Evolutionary conservation across 192 early-diverging fungal genomes (phyloP), one percentile per base, ranked within the genome.

Genomic region (Pilaira anomala): DNA sequence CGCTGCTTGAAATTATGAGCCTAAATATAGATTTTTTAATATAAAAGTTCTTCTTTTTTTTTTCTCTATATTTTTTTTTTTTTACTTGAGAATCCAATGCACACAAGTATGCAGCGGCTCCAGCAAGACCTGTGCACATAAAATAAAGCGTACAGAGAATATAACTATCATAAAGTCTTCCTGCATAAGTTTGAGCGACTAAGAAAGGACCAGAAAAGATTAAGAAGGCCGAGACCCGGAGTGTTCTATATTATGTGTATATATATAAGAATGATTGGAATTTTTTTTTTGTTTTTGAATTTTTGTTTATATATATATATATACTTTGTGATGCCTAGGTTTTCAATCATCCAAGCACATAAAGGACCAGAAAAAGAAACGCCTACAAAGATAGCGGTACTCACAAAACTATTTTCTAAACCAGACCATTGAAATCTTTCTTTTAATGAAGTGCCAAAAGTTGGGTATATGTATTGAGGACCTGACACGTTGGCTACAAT

Each of bases 401-500:
- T 69, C 44, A 69, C 68, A 44, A 69, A 18, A 33, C 68, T 69
- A 25, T 69, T 69, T 16, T 69, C 52, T 11, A 69, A 16, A 24
- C 61, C 61, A 24, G 68, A 41, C 68, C 68, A 69, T 2, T 59
- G 39, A 41, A 69, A 69, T 25, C 62, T 53, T 19, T 48, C 48
- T 25, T 62, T 46, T 7, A 69, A 41, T 11, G 61, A 13, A 19
- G 61, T 57, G 14, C 68, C 68, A 21, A 63, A 69, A 9, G 68
- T 48, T 16, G 68, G 68, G 28, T 63, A 69, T 41, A 69, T 55
- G 22, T 69, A 69, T 42, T 69, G 68, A 25, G 68, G 61, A 13
- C 68, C 68, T 25, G 68, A 69, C n/a, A 69, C 54, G 58, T 63
- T 58, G 44, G 68, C 68, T 4, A 69, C 68, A 40, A 69, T 16